These are phyloP conservation scores for Fusarium nurragi DNA, from an alignment of 2,329 filamentous ascomycete species.

Conservation along the genomic window DNA sequence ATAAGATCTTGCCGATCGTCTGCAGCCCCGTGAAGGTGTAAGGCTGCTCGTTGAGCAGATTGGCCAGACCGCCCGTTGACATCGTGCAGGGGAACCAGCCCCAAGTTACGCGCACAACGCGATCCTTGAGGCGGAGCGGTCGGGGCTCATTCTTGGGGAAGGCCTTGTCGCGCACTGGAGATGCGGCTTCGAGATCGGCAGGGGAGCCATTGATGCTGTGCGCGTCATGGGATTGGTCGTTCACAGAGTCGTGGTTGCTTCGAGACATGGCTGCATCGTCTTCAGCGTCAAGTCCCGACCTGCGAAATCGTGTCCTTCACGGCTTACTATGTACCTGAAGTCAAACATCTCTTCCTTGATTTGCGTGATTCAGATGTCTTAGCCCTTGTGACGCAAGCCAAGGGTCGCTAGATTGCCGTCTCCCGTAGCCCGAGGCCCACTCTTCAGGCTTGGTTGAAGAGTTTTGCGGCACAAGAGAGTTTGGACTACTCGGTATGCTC, in stretches of 20 bases:
- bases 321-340: background rate
- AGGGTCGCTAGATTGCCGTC: constrained; percentile 1
- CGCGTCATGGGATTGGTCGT: background rate
- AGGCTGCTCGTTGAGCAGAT: constrained; percentile 12
- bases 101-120: constrained; percentile 16
- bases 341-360: background rate
- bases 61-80: constrained; percentile 20
- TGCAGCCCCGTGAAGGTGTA: constrained; percentile 9
- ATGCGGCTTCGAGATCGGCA: background rate
- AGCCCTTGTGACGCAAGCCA: constrained; percentile 14
- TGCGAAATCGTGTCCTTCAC: too few species aligned
- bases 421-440: constrained; percentile 4
- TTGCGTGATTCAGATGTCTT: background rate
- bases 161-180: background rate
- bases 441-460: background rate
- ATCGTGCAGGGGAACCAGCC: constrained; percentile 22
- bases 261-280: background rate
- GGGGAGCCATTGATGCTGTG: background rate
- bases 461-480: background rate
- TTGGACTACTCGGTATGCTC: background rate
- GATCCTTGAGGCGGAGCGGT: constrained; percentile 9
- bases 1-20: constrained; percentile 19
- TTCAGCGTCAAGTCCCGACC: background rate
- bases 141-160: background rate
- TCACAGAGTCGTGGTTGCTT: background rate